Evolutionary conservation across 2,329 filamentous ascomycete genomes (phyloP), one percentile per base, ranked within the genome.

Genomic region (Sporothrix humicola): DNA sequence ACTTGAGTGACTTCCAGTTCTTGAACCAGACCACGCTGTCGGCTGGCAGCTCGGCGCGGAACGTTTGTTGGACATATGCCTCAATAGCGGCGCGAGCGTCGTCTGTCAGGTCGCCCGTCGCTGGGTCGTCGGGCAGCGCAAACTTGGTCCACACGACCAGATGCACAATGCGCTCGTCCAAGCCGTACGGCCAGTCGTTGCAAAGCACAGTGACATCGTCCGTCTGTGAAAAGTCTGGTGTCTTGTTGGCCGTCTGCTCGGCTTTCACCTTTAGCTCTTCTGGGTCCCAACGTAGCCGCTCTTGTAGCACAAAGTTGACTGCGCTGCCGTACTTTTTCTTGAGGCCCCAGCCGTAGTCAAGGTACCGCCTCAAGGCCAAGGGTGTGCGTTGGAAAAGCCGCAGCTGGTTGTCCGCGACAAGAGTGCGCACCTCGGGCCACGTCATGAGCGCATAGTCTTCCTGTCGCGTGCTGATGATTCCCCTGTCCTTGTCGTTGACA

Each of bases 131-230:
- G 71, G 90, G 86, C 31, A 98, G 84, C 66, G 88, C 86, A 79
- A 97, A 97, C 82, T 97, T 97, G 66, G 93, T 96, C 95, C 95
- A 98, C 13, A 97, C 90, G 5, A 97, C 93, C 2, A 98, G 85
- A 80, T 98, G 95, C 17, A 93, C 88, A 76, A 97, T 95, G 70
- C 88, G 86, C 65, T 84, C 79, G 78, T 96, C 93, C 71, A 98
- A 86, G 0, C 93, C 94, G 79, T 98, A 98, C 0, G 95, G 95
- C 93, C 94, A 98, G 85, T 98, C 95, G 79, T 98, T 98, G 82
- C 88, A 89, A 56, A 97, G 81, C 66, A 97, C 90, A 46, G 37
- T 71, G 26, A 71, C 26, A 44, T 71, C 58, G 56, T 15, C 26
- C 13, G 84, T 83, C 0, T 81, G 81, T 72, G 77, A 78, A 75